These are phyloP conservation scores for Aspergillus pseudoglaucus DNA, from an alignment of 2,329 filamentous ascomycete genomes.

Conservation along the genomic window DNA sequence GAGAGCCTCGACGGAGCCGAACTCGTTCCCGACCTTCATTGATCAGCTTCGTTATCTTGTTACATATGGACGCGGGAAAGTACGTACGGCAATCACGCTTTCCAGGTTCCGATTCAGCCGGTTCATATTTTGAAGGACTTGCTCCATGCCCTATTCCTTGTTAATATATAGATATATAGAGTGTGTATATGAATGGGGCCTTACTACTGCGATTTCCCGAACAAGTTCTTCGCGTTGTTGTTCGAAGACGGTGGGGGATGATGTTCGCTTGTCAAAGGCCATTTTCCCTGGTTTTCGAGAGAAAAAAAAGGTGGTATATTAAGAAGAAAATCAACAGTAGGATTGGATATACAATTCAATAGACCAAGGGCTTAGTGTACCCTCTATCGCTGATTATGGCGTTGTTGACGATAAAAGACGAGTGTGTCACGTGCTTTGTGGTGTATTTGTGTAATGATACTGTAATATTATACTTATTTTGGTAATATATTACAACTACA, in stretches of 20 bases:
- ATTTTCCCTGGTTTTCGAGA: neutral
- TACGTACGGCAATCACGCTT: constrained; percentile 73
- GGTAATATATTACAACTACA: neutral
- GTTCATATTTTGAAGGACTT: constrained; percentile 92
- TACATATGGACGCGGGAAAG: neutral
- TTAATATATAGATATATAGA: neutral
- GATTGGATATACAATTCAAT: neutral
- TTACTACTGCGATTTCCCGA: constrained; percentile 38
- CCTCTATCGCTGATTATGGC: no score
- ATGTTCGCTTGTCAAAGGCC: neutral
- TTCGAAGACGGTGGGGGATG: constrained; percentile 34
- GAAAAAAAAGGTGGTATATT: no score
- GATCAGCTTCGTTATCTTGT: neutral
- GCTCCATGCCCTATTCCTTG: constrained; percentile 60
- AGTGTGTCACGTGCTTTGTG: neutral
- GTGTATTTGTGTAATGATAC: neutral
- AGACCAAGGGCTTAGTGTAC: neutral
- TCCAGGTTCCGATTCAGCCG: constrained; percentile 88
- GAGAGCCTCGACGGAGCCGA: constrained; percentile 89
- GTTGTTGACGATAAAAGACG: no score
- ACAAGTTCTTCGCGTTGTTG: constrained; percentile 38
- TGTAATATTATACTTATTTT: neutral
- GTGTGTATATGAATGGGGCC: constrained; percentile 6
- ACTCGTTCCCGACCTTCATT: constrained; percentile 79
- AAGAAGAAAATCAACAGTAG: no score